Conservation (phyloP, 2,329 filamentous ascomycete species). For the Bimuria novae-zelandiae region DNA sequence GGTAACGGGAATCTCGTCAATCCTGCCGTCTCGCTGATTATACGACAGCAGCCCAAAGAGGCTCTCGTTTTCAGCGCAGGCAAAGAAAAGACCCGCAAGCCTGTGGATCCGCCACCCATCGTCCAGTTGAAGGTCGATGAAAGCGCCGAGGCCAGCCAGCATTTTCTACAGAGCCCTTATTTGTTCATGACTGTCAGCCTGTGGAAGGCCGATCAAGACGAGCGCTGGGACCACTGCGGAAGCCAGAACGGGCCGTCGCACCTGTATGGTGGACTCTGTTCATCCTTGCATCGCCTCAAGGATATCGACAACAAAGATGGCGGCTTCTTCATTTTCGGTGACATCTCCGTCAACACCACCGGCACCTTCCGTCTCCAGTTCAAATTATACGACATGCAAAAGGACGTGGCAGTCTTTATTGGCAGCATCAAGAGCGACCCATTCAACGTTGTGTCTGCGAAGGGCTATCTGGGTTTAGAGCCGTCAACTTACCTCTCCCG, state of each 20-base stretch:
- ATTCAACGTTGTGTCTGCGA: constrained; percentile 66
- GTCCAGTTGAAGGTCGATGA: constrained; percentile 67
- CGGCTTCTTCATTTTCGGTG: constrained; percentile 89
- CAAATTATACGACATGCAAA: constrained; percentile 73
- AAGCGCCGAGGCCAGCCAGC: constrained; percentile 60
- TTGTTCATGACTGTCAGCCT: constrained; percentile 65
- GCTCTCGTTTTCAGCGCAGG: constrained; percentile 68
- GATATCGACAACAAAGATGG: constrained; percentile 77
- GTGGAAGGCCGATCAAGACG: constrained; percentile 54
- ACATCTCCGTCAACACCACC: constrained; percentile 77
- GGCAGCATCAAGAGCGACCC: constrained; percentile 62
- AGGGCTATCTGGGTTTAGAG: constrained; percentile 77
- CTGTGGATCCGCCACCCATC: constrained; percentile 85
- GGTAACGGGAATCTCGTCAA: constrained; percentile 38
- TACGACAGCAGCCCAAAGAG: constrained; percentile 70
- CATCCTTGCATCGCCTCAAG: constrained; percentile 81
- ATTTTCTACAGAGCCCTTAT: constrained; percentile 68
- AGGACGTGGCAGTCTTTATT: constrained; percentile 48
- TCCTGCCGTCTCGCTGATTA: constrained; percentile 60
- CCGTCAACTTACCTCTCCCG: constrained; percentile 82
- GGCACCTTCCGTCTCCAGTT: constrained; percentile 77
- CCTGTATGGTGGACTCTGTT: constrained; percentile 74
- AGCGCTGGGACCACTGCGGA: constrained; percentile 48
- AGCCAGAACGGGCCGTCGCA: constrained; percentile 51
- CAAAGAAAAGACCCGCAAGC: constrained; percentile 83